A percentile compares a stretch with the other conserved stretches of the same genome.
Conservation (phyloP, 2,329 filamentous ascomycete species). For the Apiospora arundinis region DNA sequence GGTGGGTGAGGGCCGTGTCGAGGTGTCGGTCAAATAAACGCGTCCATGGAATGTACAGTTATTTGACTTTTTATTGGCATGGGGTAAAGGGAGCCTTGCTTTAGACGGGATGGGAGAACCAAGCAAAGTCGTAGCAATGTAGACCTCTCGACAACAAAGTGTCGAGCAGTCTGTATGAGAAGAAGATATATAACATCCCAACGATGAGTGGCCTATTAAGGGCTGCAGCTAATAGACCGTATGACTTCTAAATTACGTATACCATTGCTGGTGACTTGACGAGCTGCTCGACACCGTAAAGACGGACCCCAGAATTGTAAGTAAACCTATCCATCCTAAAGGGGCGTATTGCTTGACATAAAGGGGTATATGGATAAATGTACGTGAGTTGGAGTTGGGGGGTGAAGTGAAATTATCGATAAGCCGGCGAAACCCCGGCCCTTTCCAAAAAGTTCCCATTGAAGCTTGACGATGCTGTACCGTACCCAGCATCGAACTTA, state of each 20-base stretch:
- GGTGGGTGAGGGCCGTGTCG: slow-evolving; percentile 85
- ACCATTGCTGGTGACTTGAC: not conserved
- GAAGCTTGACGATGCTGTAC: slow-evolving; percentile 6
- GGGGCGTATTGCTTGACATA: not conserved
- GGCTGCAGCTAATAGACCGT: slow-evolving; percentile 19
- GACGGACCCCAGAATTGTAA: not conserved
- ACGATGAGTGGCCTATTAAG: slow-evolving; percentile 16
- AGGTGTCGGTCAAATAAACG: slow-evolving; percentile 74
- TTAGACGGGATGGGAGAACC: slow-evolving; percentile 11
- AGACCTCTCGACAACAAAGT: slow-evolving; percentile 7
- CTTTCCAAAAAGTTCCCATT: slow-evolving; percentile 12
- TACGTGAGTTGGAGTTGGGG: not conserved
- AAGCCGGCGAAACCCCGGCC: slow-evolving; percentile 22
- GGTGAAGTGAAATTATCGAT: not conserved
- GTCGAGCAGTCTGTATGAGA: not conserved
- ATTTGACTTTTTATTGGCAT: slow-evolving; percentile 31
- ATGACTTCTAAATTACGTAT: not conserved
- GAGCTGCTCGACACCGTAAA: not conserved
- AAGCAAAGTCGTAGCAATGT: slow-evolving; percentile 16
- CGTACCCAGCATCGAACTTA: not conserved
- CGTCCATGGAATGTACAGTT: slow-evolving; percentile 32
- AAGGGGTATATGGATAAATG: not conserved
- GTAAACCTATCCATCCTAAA: not conserved
- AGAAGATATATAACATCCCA: slow-evolving; percentile 15
- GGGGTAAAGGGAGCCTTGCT: slow-evolving; percentile 22